Evolutionary conservation across 768 basidiomycete species (phyloP).

Genomic region (Candolleomyces aberdarensis): DNA sequence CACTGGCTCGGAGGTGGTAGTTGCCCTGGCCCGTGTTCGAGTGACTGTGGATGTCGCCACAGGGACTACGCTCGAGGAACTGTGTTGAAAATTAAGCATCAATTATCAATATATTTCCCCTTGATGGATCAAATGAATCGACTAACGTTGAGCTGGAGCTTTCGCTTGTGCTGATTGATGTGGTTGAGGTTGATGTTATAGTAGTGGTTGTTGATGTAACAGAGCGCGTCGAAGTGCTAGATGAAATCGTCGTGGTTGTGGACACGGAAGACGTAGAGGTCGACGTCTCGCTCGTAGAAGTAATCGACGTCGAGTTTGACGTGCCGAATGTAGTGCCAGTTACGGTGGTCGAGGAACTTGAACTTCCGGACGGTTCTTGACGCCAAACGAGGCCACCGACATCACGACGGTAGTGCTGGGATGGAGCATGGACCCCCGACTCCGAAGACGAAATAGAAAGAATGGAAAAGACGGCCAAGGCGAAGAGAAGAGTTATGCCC

Average conservation of each 20-base stretch:
- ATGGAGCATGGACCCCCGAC: background rate
- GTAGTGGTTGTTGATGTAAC: background rate
- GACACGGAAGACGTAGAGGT: too few species aligned
- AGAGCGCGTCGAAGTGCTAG: background rate
- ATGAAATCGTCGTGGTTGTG: background rate
- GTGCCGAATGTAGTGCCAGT: too few species aligned
- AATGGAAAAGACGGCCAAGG: background rate
- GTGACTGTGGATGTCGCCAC: background rate
- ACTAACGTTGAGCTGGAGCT: background rate
- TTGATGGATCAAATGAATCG: background rate
- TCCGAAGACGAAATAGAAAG: background rate
- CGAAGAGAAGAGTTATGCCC: background rate
- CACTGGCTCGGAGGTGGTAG: background rate
- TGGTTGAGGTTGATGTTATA: background rate
- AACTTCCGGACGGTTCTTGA: conserved; percentile 1
- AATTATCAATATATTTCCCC: background rate
- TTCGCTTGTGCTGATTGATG: background rate
- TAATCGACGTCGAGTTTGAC: background rate
- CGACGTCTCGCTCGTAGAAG: too few species aligned
- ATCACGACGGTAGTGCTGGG: background rate
- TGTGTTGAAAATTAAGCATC: background rate
- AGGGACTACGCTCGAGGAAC: background rate
- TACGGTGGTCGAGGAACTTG: background rate
- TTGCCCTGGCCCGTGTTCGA: background rate
- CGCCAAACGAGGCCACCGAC: background rate